Percentiles rank a stretch among this genome's conserved stretches.
These are phyloP conservation scores for Tuber aestivum DNA, from an alignment of 495 filamentous ascomycete species.

Conservation along the genomic window DNA sequence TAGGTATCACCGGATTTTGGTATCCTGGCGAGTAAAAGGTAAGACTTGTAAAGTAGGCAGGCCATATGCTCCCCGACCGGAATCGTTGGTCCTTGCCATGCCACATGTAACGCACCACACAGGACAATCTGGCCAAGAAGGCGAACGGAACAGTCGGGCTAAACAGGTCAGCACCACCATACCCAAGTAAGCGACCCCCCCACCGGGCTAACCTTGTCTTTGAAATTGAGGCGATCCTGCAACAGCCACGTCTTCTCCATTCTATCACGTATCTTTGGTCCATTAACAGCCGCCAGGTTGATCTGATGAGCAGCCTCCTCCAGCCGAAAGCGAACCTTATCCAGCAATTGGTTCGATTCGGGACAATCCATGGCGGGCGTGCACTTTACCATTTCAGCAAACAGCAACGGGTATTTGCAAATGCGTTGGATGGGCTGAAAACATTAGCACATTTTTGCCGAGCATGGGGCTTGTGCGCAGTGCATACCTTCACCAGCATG, in stretches of 20 bases:
- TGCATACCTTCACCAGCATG: conserved; percentile 76
- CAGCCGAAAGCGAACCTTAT: conserved; percentile 64
- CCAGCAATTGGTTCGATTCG: conserved; percentile 68
- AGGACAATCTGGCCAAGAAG: conserved; percentile 74
- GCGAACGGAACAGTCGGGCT: conserved; percentile 50
- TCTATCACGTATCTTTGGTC: conserved; percentile 50
- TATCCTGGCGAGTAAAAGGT: conserved; percentile 69
- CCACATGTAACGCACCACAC: conserved; percentile 81
- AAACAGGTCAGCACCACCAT: conserved; percentile 18
- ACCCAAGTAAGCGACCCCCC: background rate
- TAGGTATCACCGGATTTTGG: conserved; percentile 57
- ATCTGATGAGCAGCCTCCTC: conserved; percentile 66
- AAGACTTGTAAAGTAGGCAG: conserved; percentile 75
- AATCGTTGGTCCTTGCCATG: conserved; percentile 64
- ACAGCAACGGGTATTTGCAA: conserved; percentile 85
- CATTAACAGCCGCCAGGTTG: conserved; percentile 67
- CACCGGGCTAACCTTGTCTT: conserved; percentile 56
- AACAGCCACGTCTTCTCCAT: conserved; percentile 70
- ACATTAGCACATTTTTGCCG: conserved; percentile 16
- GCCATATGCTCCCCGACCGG: conserved; percentile 76
- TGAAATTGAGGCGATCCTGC: conserved; percentile 69
- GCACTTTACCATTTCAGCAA: conserved; percentile 70
- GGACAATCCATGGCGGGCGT: conserved; percentile 82
- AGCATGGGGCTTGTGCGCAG: background rate
- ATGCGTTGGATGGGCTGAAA: conserved; percentile 83